phyloP scores from a whole-genome alignment of 805 yeast species.

The Candida ipomoeae region DNA sequence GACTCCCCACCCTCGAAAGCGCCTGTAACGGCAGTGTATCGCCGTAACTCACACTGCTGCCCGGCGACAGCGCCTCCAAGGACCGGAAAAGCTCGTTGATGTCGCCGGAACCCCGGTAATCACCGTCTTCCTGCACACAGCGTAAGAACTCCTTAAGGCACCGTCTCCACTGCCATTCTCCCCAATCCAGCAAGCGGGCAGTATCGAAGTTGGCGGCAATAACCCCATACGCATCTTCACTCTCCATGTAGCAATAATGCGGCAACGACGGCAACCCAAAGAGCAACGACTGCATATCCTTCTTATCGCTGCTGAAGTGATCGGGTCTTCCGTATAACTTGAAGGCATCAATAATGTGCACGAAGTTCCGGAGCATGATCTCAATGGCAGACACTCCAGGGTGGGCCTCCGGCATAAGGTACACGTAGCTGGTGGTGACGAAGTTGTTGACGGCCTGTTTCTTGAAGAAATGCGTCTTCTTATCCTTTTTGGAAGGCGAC shows the following conservation, averaged over 20 bases:
- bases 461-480: conserved; percentile 21
- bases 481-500: conserved; percentile 2
- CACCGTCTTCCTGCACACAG: conserved; percentile 15
- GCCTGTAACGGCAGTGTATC: conserved; percentile 6
- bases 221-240: conserved; percentile 22
- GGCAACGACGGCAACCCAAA: conserved; percentile 77
- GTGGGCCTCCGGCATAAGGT: conserved; percentile 70
- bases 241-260: conserved; percentile 51
- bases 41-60: conserved; percentile 3
- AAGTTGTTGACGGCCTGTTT: conserved; percentile 25
- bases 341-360: conserved; percentile 69
- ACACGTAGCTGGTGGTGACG: conserved; percentile 41
- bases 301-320: conserved; percentile 69
- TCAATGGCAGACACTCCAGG: conserved; percentile 70
- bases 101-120: conserved; percentile 35
- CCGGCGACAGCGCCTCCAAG: conserved; percentile 15
- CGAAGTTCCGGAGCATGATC: conserved; percentile 64
- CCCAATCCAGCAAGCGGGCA: conserved; percentile 25
- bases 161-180: conserved; percentile 25
- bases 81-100: conserved; percentile 29
- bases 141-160: conserved; percentile 21
- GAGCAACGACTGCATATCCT: conserved; percentile 58
- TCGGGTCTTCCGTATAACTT: conserved; percentile 72
- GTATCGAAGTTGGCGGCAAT: conserved; percentile 18
- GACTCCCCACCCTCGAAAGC: conserved; percentile 1